phyloP scores from a whole-genome alignment of 495 filamentous ascomycete species.

The Tuber calosporum region DNA sequence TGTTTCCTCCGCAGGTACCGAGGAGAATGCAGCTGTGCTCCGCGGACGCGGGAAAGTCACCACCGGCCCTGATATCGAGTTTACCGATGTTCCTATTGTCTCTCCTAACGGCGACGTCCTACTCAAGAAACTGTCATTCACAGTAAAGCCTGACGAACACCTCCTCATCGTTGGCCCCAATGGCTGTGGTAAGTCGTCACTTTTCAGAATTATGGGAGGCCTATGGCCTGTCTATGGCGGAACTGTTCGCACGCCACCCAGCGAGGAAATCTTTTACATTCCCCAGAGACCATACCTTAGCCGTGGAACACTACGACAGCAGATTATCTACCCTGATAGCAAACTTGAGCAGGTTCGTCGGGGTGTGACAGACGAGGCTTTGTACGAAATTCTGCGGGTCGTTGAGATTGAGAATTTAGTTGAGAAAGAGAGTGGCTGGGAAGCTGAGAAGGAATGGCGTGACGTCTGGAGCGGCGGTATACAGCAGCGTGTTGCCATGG shows the following conservation, averaged over 20 bases:
- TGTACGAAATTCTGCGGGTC: conserved; percentile 64
- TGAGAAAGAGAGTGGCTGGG: conserved; percentile 75
- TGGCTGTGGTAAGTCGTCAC: conserved; percentile 89
- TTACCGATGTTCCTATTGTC: conserved; percentile 89
- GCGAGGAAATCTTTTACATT: conserved; percentile 93
- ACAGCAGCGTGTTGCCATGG: conserved; percentile 98
- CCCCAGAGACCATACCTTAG: conserved; percentile 92
- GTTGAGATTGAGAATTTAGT: conserved; percentile 81
- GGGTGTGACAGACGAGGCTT: conserved; percentile 73
- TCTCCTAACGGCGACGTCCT: conserved; percentile 93
- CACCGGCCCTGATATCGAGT: conserved; percentile 76
- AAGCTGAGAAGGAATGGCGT: conserved; percentile 93
- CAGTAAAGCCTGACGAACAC: conserved; percentile 75
- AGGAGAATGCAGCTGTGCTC: conserved; percentile 70
- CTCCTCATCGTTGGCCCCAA: conserved; percentile 94
- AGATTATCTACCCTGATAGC: conserved; percentile 94
- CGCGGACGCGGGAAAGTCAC: conserved; percentile 67
- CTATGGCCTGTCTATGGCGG: conserved; percentile 99
- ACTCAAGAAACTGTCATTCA: conserved; percentile 74
- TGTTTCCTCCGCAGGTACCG: conserved; percentile 74
- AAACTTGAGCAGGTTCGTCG: conserved; percentile 77
- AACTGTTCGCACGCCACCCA: conserved; percentile 77
- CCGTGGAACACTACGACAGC: conserved; percentile 79
- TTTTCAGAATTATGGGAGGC: conserved; percentile 93
- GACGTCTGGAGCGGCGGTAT: conserved; percentile 82